A percentile compares a stretch with the other conserved stretches of the same genome.
These are phyloP conservation scores for Herpetospermum pedunculosum DNA, from an alignment of 306 rosid genomes.

Conservation along the genomic window DNA sequence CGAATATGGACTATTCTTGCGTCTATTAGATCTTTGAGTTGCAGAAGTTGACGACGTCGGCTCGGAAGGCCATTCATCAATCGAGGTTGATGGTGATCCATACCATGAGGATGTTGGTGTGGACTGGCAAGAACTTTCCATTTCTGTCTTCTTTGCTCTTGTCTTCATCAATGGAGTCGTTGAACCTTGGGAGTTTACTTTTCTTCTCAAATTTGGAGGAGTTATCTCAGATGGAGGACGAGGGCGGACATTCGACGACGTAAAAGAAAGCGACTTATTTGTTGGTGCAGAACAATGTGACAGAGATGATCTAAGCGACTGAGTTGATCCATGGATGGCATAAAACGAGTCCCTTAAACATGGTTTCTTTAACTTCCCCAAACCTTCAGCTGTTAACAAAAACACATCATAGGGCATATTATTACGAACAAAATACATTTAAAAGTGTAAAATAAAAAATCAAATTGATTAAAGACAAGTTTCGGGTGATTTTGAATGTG, in stretches of 20 bases:
- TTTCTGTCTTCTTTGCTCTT: slow-evolving; percentile 2
- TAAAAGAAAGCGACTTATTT: background rate
- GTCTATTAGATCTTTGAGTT: background rate
- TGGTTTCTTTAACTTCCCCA: slow-evolving; percentile 13
- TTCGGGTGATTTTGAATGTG: no score
- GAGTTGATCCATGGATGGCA: slow-evolving; percentile 5
- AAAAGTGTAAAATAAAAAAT: no score
- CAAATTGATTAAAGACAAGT: no score
- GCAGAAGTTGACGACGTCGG: slow-evolving; percentile 16
- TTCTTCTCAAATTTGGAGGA: background rate
- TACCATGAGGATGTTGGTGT: slow-evolving; percentile 17
- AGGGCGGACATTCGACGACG: background rate
- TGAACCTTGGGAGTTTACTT: background rate
- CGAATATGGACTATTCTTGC: background rate
- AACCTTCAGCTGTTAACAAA: slow-evolving; percentile 20
- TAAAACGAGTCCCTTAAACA: slow-evolving; percentile 1
- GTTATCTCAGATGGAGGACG: slow-evolving; percentile 1
- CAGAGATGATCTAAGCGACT: slow-evolving; percentile 12
- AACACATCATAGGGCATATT: background rate
- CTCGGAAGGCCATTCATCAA: slow-evolving; percentile 23
- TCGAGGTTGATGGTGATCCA: slow-evolving; percentile 17
- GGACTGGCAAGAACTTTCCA: slow-evolving; percentile 8
- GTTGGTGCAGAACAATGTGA: background rate
- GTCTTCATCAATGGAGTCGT: slow-evolving; percentile 11
- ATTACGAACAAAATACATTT: no score